These are phyloP conservation scores for Xerocomellus amylosporus DNA, from an alignment of 768 basidiomycete genomes.

Conservation along the genomic window DNA sequence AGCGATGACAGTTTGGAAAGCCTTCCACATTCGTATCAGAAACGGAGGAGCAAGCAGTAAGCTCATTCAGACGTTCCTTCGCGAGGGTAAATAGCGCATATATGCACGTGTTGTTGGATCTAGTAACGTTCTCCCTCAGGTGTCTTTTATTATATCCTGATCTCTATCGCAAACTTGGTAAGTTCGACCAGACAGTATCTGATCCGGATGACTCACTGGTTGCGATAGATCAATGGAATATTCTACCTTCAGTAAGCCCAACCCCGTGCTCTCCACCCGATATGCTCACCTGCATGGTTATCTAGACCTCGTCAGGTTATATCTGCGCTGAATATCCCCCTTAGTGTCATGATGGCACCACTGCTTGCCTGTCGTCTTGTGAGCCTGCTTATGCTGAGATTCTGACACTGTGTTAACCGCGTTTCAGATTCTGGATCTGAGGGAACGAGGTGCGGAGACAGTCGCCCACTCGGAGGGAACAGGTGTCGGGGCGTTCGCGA, in stretches of 20 bases:
- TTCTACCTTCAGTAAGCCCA: slow-evolving; percentile 72
- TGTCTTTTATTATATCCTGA: slow-evolving; percentile 81
- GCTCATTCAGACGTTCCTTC: slow-evolving; percentile 80
- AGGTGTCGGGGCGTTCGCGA: slow-evolving; percentile 63
- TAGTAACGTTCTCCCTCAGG: slow-evolving; percentile 33
- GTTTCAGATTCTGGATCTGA: slow-evolving; percentile 73
- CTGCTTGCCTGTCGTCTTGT: slow-evolving; percentile 78
- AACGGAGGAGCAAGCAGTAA: slow-evolving; percentile 75
- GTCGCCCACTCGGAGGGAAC: slow-evolving; percentile 73
- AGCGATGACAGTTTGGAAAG: slow-evolving; percentile 77
- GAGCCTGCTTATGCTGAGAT: slow-evolving; percentile 16
- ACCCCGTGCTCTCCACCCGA: background rate
- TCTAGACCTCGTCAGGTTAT: slow-evolving; percentile 74
- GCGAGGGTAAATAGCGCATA: slow-evolving; percentile 53
- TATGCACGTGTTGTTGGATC: background rate
- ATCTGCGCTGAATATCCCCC: slow-evolving; percentile 79
- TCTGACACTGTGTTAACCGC: slow-evolving; percentile 4
- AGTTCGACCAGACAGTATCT: slow-evolving; percentile 11
- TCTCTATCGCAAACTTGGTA: slow-evolving; percentile 80
- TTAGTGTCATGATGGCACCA: slow-evolving; percentile 82
- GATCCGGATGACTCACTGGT: background rate
- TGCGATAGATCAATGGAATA: slow-evolving; percentile 64
- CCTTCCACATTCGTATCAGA: slow-evolving; percentile 69
- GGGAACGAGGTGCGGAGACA: slow-evolving; percentile 78
- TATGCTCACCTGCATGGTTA: slow-evolving; percentile 12